Base-by-base conservation (phyloP, 2,329 filamentous ascomycete genomes). In the Ascochyta lentis region DNA sequence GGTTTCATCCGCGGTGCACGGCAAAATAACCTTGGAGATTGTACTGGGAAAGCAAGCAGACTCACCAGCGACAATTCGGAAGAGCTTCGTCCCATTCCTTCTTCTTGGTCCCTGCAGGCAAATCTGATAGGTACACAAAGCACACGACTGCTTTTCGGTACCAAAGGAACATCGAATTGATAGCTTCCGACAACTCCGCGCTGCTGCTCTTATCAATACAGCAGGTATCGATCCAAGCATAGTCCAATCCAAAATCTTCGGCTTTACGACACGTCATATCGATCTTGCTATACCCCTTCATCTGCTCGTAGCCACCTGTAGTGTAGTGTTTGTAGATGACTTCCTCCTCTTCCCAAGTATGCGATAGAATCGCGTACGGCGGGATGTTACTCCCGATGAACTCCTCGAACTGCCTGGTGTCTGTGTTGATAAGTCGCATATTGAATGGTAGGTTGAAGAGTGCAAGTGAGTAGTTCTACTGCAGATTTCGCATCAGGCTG, bases 201-300 rank as follows among this genome's bases (percentile, higher is more conserved):
- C 53, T 53, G 15, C 44, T 55, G 13, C 27, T 55, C 8, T 57
- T 53, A 23, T 60, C 58, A 15, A 60, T 60, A 16, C 55, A 61
- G 34, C 50, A 56, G 16, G 55, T 39, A 22, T 54, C 50, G 1
- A 51, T 37, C 53, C 53, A 56, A 0, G 26, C 37, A 12, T 51
- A 39, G 19, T 1, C 2, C 7, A 6, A 44, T 16, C 26, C 31
- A 1, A n/a, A 12, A 5, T 16, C 6, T 23, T 5, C 24, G 3
- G 55, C 55, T 5, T 40, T 5, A 4, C 33, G 22, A 8, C 49
- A 41, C 6, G 26, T 42, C 29, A 24, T 46, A 13, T 50, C 27
- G 6, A 58, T 50, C 22, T 56, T 56, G 10, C 4, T 6, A n/a
- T 39, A 54, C 1, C 46, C 50, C 6, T 31, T 31, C 12, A 31